A percentile compares a stretch with the other conserved stretches of the same genome.
Evolutionary conservation across 2,329 filamentous ascomycete species (phyloP).

Genomic region (Colletotrichum shisoi): DNA sequence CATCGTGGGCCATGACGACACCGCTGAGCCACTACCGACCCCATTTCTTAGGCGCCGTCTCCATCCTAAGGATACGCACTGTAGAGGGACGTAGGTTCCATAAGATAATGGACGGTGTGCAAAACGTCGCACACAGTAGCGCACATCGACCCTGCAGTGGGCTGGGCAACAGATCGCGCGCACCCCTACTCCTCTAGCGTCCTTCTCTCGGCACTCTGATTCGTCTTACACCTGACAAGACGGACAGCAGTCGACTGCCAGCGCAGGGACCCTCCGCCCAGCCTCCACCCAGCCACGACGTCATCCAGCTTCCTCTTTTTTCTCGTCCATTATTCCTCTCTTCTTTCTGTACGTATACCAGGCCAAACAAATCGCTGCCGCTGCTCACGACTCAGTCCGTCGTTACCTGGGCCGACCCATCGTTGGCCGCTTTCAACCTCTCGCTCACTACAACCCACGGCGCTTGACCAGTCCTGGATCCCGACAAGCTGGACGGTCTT

Average conservation of each 20-base stretch:
- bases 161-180: conserved; percentile 21
- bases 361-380: neutral
- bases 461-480: neutral
- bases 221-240: neutral
- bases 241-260: neutral
- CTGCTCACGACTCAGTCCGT: conserved; percentile 1
- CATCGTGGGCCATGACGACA: conserved; percentile 39
- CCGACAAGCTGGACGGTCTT: conserved; percentile 1
- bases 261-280: conserved; percentile 25
- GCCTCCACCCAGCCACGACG: conserved; percentile 23
- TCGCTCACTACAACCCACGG: neutral
- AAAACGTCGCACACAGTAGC: conserved; percentile 9
- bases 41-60: neutral
- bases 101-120: no score
- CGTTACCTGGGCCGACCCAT: neutral
- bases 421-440: conserved; percentile 6
- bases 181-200: conserved; percentile 11
- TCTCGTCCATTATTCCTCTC: neutral
- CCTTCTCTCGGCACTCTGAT: conserved; percentile 11
- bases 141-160: conserved; percentile 1
- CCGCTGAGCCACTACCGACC: conserved; percentile 35
- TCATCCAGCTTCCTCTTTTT: conserved; percentile 15
- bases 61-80: neutral
- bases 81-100: neutral
- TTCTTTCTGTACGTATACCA: neutral